These are phyloP conservation scores for Fraxinus pennsylvanica DNA, from an alignment of 257 asterid species.

Conservation along the genomic window DNA sequence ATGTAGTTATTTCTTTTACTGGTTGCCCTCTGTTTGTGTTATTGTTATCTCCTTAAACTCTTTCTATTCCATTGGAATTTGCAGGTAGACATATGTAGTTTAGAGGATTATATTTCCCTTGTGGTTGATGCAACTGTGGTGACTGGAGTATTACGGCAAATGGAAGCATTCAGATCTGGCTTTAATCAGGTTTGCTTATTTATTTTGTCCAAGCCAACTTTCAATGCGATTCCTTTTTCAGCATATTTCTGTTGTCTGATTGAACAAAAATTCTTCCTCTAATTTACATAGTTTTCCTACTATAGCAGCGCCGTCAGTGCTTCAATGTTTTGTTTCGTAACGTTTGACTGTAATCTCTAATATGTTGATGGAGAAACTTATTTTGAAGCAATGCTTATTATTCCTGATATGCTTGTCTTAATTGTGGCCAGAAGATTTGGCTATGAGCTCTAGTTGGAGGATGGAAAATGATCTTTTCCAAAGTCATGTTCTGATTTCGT, in stretches of 20 bases:
- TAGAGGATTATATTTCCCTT: constrained; percentile 81
- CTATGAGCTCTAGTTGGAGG: not conserved
- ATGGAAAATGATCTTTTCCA: not conserved
- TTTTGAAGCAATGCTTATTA: not conserved
- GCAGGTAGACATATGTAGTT: constrained; percentile 74
- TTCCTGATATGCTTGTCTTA: not conserved
- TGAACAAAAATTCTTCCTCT: not conserved
- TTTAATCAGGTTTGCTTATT: constrained; percentile 72
- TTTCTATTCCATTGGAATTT: constrained; percentile 17
- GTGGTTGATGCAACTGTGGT: constrained; percentile 90
- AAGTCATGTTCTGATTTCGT: not conserved
- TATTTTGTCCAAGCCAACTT: constrained; percentile 11
- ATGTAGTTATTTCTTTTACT: not conserved
- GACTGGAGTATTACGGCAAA: constrained; percentile 74
- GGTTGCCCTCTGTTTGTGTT: constrained; percentile 6
- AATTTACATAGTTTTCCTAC: not conserved
- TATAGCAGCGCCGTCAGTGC: not conserved
- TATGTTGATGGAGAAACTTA: not conserved
- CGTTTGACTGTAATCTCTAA: not conserved
- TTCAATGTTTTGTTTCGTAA: not conserved
- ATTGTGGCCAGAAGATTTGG: not conserved
- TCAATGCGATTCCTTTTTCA: not conserved
- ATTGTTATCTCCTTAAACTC: not conserved
- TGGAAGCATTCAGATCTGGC: constrained; percentile 96
- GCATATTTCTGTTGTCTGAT: not conserved